These are phyloP conservation scores for Cyberlindnera maritima DNA, from an alignment of 805 yeast genomes.

Conservation along the genomic window DNA sequence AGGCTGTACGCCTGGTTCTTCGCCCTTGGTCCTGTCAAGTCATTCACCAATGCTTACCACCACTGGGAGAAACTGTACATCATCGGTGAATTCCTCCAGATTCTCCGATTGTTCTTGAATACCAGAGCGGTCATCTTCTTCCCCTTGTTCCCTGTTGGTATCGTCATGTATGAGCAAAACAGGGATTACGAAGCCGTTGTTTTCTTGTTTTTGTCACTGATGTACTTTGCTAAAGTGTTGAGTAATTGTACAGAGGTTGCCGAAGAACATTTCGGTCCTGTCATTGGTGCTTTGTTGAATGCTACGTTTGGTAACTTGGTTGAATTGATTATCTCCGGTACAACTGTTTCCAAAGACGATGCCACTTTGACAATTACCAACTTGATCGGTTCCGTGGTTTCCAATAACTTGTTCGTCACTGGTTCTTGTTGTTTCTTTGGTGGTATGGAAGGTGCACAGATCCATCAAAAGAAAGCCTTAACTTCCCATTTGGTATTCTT, in stretches of 20 bases:
- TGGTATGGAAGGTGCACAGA: constrained; percentile 19
- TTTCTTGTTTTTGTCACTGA: constrained; percentile 21
- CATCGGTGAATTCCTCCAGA: constrained; percentile 18
- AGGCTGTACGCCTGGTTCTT: constrained; percentile 17
- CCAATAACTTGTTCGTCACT: constrained; percentile 39
- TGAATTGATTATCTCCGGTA: constrained; percentile 47
- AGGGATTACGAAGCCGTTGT: constrained; percentile 24
- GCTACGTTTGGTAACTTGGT: constrained; percentile 53
- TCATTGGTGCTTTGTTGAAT: constrained; percentile 46
- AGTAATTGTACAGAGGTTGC: constrained; percentile 26
- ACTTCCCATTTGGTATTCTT: constrained; percentile 21
- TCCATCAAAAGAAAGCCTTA: constrained; percentile 17
- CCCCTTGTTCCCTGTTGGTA: constrained; percentile 25
- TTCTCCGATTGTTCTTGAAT: constrained; percentile 16
- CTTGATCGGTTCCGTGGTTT: constrained; percentile 46
- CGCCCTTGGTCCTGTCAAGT: constrained; percentile 6
- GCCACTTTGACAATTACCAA: constrained; percentile 47
- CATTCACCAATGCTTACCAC: constrained; percentile 8
- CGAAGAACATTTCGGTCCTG: constrained; percentile 32
- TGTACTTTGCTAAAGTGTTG: constrained; percentile 25
- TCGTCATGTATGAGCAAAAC: constrained; percentile 15
- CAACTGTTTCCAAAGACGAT: constrained; percentile 46
- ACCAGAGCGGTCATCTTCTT: constrained; percentile 21
- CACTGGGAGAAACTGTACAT: constrained; percentile 16
- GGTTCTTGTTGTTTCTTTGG: constrained; percentile 27